A percentile compares a stretch with the other conserved stretches of the same genome.
Evolutionary conservation across 441 rosid genomes (phyloP).

Genomic region (Brassica balearica): DNA sequence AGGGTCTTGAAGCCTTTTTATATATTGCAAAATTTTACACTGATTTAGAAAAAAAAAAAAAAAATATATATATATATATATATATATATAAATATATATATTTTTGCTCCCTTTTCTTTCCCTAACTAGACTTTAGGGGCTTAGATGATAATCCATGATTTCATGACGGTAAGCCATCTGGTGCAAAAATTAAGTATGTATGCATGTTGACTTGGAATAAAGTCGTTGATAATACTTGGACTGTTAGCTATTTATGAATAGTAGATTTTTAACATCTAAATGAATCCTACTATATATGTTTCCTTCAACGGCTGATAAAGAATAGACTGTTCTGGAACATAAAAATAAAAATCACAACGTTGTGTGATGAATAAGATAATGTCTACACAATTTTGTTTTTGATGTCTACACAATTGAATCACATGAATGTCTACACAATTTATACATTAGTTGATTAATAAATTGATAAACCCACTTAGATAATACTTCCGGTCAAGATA

Average conservation of each 20-base stretch:
- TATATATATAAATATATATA: too few relatives aligned
- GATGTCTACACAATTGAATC: too few relatives aligned
- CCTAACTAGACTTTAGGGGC: too few relatives aligned
- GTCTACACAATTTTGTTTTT: neutral
- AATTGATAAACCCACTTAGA: neutral
- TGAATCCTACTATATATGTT: neutral
- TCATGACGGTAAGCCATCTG: neutral
- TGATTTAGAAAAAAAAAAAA: neutral
- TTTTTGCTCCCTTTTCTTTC: too few relatives aligned
- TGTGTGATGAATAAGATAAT: constrained; percentile 9
- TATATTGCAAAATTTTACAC: constrained; percentile 5
- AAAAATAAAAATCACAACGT: neutral
- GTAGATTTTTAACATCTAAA: neutral
- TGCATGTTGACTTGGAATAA: constrained; percentile 27
- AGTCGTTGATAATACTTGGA: neutral
- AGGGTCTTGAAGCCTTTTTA: constrained; percentile 25
- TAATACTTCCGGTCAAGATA: neutral
- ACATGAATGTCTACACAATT: neutral
- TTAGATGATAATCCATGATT: constrained; percentile 10
- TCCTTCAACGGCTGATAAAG: neutral
- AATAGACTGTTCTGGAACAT: neutral
- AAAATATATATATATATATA: neutral
- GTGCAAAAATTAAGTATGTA: constrained; percentile 5
- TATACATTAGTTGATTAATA: constrained; percentile 1
- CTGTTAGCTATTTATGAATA: neutral